Conservation (phyloP, 441 rosid species). For the Populus trichocarpa region DNA sequence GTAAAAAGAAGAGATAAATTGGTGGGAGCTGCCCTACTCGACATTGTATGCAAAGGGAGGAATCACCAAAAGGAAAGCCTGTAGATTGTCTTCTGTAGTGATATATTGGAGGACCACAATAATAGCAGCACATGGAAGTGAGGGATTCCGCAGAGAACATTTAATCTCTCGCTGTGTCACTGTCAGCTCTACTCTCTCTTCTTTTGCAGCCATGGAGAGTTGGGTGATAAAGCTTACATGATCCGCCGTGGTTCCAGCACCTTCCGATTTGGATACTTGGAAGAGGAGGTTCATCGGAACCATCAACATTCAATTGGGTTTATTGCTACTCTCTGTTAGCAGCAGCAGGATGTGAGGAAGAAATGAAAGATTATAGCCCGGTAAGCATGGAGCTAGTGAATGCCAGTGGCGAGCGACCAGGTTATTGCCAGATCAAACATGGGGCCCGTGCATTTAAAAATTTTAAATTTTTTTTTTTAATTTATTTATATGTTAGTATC, state of each 20-base stretch:
- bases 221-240: neutral
- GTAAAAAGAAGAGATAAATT: neutral
- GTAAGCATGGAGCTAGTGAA: too few species aligned
- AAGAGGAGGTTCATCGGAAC: too few species aligned
- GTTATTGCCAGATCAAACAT: too few species aligned
- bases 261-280: neutral
- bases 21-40: conserved; percentile 2
- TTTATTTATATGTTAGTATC: too few species aligned
- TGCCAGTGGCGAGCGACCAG: too few species aligned
- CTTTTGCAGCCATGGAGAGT: neutral
- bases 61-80: neutral
- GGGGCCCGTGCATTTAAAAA: too few species aligned
- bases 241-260: neutral
- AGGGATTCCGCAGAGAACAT: neutral
- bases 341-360: too few species aligned
- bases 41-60: neutral
- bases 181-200: neutral
- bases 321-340: too few species aligned
- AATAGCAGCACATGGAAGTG: neutral
- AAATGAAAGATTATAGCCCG: too few species aligned
- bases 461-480: too few species aligned
- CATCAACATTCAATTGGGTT: too few species aligned
- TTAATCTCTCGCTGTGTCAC: neutral
- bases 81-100: neutral
- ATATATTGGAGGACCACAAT: neutral